Percentiles rank a stretch among this genome's conserved stretches.
These are phyloP conservation scores for Cyclotella cryptica DNA, from an alignment of 108 stramenopile genomes.

Conservation along the genomic window DNA sequence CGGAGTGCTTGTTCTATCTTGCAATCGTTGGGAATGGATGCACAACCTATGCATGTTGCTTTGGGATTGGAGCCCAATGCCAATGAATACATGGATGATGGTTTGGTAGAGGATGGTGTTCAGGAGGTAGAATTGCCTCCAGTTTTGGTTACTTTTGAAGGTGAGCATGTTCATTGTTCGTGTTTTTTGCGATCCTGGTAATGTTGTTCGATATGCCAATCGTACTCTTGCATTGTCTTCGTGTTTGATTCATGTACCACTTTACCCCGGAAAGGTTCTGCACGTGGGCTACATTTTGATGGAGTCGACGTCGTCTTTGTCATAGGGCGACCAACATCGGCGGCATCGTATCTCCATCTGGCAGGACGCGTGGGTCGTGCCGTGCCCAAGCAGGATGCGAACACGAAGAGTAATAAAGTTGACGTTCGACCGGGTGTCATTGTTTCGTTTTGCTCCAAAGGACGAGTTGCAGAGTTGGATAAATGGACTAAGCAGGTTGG, in stretches of 20 bases:
- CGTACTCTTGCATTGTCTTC: too few species aligned
- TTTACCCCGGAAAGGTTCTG: constrained; percentile 44
- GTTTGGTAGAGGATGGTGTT: constrained; percentile 18
- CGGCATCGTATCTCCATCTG: constrained; percentile 80
- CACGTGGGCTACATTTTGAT: constrained; percentile 79
- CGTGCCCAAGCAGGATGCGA: constrained; percentile 20
- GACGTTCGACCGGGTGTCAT: constrained; percentile 60
- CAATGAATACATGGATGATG: constrained; percentile 24
- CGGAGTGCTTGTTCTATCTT: constrained; percentile 58
- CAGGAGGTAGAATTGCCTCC: constrained; percentile 48
- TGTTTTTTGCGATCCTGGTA: not conserved
- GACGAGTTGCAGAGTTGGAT: constrained; percentile 55
- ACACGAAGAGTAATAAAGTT: constrained; percentile 24
- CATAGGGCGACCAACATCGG: constrained; percentile 58
- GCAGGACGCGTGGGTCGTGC: constrained; percentile 76
- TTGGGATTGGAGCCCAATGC: constrained; percentile 62
- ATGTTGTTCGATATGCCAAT: too few species aligned
- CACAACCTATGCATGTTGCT: constrained; percentile 62
- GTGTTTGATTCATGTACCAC: not conserved
- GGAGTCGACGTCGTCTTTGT: constrained; percentile 70
- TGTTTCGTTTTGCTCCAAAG: constrained; percentile 66
- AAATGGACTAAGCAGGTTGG: constrained; percentile 69
- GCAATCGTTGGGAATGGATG: constrained; percentile 56
- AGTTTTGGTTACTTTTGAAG: constrained; percentile 72
- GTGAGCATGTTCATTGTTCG: not conserved